Base-by-base conservation (phyloP, 2,329 filamentous ascomycete genomes). In the Elsinoe necatrix region DNA sequence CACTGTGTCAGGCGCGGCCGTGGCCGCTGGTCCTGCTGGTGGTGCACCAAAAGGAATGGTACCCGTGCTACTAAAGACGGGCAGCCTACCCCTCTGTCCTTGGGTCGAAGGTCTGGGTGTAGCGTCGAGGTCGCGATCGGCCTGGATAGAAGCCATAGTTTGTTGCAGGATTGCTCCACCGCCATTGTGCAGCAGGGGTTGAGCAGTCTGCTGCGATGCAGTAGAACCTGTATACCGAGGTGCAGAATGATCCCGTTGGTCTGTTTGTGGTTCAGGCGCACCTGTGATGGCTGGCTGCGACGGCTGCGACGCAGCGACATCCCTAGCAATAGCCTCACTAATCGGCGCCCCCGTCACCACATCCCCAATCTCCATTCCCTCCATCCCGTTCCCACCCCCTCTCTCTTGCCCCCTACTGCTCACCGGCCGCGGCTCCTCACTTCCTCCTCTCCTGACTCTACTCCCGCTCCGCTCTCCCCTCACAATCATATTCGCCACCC, bases 1-100 rank as follows among this genome's bases (percentile, higher is more conserved):
- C 11, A 55, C 39, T 9, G 25, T 42, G 12, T 42, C 37, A 2
- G 52, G 37, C 37, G 52, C 39, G 2, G 35, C 37, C 2, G n/a
- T 37, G 2, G 20, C 37, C 6, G 56, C 35, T 11, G 58, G 55
- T 4, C 57, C 45, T n/a, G 59, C 23, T 16, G 58, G 55, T 5
- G 56, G 41, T 14, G 58, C 41, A 12, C 61, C 65, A 45, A 69
- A 69, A 1, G 68, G 69, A 31, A 69, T 69, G 1, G 60, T 55
- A 6, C 68, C 66, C 5, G 65, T 69, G 56, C 64, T 66, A 20
- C 20, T 55, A n/a, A 59, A 61, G 6, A 51, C 48, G 14, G 60
- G 60, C 3, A 58, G 48, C 25, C 31, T 58, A 23, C 51, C 48
- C 37, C 42, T 16, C n/a, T 59, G 57, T 7, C 16, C 31, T 39